Evolutionary conservation across 371 early-diverging fungal genomes (phyloP).

Genomic region (Actinomucor elegans): DNA sequence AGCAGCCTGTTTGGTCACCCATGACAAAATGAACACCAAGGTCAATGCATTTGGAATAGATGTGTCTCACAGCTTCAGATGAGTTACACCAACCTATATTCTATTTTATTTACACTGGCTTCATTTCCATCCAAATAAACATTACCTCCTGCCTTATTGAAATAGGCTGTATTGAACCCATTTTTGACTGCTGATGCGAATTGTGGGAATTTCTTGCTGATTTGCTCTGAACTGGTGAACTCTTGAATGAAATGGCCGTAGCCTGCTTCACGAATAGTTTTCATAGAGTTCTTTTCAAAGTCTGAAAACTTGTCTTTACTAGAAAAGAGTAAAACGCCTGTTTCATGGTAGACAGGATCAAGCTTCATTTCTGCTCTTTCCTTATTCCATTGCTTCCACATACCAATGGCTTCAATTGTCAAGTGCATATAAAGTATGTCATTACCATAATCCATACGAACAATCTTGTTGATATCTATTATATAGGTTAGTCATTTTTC

Average conservation of each 20-base stretch:
- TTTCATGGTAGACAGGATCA: constrained; percentile 36
- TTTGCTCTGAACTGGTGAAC: constrained; percentile 20
- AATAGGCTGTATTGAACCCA: constrained; percentile 35
- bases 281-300: constrained; percentile 33
- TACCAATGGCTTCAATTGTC: constrained; percentile 38
- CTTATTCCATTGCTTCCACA: constrained; percentile 55
- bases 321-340: constrained; percentile 39
- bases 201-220: constrained; percentile 31
- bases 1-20: constrained; percentile 21
- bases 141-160: constrained; percentile 41
- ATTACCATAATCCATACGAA: constrained; percentile 52
- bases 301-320: constrained; percentile 28
- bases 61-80: constrained; percentile 33
- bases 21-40: constrained; percentile 41
- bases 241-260: constrained; percentile 37
- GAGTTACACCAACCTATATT: constrained; percentile 46
- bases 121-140: neutral
- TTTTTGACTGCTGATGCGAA: constrained; percentile 32
- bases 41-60: constrained; percentile 32
- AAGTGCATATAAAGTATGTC: constrained; percentile 45
- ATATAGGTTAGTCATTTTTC: neutral
- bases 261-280: constrained; percentile 36
- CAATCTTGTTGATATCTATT: constrained; percentile 51
- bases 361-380: constrained; percentile 32
- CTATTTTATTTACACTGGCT: too few relatives aligned